Evolutionary conservation across 176 grass and related monocot species (phyloP).

Genomic region (Cenchrus fungigraminus): DNA sequence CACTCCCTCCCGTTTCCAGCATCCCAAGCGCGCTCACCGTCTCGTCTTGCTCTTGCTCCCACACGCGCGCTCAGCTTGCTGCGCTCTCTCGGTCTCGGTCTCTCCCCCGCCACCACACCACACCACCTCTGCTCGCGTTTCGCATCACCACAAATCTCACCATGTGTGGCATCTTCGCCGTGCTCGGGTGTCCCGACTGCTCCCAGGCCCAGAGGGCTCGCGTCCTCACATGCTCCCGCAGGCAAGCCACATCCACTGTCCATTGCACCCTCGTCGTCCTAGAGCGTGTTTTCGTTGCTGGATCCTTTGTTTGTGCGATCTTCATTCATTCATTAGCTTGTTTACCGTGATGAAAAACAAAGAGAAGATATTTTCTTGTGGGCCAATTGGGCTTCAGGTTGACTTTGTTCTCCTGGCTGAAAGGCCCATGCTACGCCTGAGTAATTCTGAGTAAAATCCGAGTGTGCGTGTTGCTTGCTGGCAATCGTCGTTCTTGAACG

Average conservation of each 20-base stretch:
- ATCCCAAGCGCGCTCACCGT: conserved; percentile 2
- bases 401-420: too few species aligned
- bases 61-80: neutral
- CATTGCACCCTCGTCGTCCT: neutral
- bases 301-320: neutral
- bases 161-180: conserved; percentile 89
- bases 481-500: conserved; percentile 4
- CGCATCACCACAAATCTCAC: neutral
- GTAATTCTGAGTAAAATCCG: too few species aligned
- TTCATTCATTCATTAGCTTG: too few species aligned
- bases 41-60: neutral
- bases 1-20: neutral
- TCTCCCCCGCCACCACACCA: too few species aligned
- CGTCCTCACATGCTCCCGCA: conserved; percentile 88
- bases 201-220: conserved; percentile 78
- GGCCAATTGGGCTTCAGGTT: too few species aligned
- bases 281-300: too few species aligned
- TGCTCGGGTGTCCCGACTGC: conserved; percentile 73
- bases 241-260: conserved; percentile 39
- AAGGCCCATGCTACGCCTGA: too few species aligned
- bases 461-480: too few species aligned
- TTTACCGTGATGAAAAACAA: too few species aligned
- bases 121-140: neutral
- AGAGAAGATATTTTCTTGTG: too few species aligned
- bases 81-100: too few species aligned